Evolutionary conservation across 495 filamentous ascomycete genomes (phyloP), one percentile per base, ranked within the genome.

Genomic region (Penicillium daleae): DNA sequence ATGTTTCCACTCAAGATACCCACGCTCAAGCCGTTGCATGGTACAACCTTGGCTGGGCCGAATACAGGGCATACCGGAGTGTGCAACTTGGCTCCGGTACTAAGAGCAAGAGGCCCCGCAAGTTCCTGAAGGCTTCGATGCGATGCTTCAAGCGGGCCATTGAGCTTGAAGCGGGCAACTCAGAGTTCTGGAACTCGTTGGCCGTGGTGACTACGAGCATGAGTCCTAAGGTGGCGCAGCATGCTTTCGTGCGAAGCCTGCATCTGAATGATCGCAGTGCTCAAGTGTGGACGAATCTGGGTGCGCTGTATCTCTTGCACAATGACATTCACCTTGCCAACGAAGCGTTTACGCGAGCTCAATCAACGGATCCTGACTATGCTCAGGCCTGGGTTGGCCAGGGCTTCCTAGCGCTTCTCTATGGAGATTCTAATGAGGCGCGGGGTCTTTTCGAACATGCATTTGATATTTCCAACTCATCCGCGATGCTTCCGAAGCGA

Each of bases 141-240:
- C 85, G 90, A 29, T 96, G 93, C 73, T 99, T 99, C 85, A 99
- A 98, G 76, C 84, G 92, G 55, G 90, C 96, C 4, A 98, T 99
- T 69, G 96, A 98, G 74, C 78, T 97, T 2, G 95, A 99, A 72
- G 90, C 96, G 7, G 90, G 93, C 31, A 99, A 98, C 69, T 80
- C 93, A 0, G 95, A 99, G 67, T 99, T 98, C 74, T 99, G 95
- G 95, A 97, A 97, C 72, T 87, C 95, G 3, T 84, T 99, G 22
- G 95, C 94, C 22, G 92, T 97, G 7, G 91, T 90, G 17, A 98
- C 95, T 2, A 91, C 89, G 46, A 83, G 81, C 39, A 79, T 97
- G 67, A 97, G 92, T 69, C 89, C 92, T 0, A 89, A 90, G 60
- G 90, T 98, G 2, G 87, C 96, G 0, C 95, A 99, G 75, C 95